Base-by-base conservation (phyloP, 2,329 filamentous ascomycete species). In the Ophiocordyceps camponoti-leonardi region DNA sequence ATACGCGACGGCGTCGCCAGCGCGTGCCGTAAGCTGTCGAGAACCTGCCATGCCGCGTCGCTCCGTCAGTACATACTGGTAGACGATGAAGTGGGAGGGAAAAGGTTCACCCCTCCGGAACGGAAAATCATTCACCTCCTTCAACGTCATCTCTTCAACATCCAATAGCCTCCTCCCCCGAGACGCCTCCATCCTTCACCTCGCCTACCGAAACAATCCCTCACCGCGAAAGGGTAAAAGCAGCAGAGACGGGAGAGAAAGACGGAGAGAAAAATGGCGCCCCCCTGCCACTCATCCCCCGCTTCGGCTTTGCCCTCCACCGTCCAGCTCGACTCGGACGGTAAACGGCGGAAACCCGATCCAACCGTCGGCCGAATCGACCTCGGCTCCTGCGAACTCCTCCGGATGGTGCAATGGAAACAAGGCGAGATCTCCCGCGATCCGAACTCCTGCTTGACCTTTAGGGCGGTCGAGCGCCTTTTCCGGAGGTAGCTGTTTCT, bases 401-500 rank as follows among this genome's bases (percentile, higher is more conserved):
- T 77, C 47, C 65, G 68, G 53, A 68, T 81, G 66, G 53, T 75
- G 57, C 77, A 81, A 62, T 80, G 77, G 59, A 67, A 72, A 40
- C 81, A 77, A 57, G 59, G 7, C 20, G 20, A 23, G 7, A 12
- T 28, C 12, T 19, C 40, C 37, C n/a, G 18, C 7, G 16, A 16
- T 11, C 18, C 35, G 16, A 16, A 39, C 35, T 16, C 35, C 4
- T 39, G 6, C n/a, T 6, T 77, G 41, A 60, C 61, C 47, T 81
- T 77, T 57, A 73, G 65, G 61, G 70, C 73, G 11, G 66, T 81
- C 39, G 67, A 73, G 56, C 68, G 77, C 47, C 65, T 75, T 56
- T 81, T 80, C 56, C 67, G 77, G 49, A 68, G 67, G 77, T 80
- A 55, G 61, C 12, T 39, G n/a, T 14, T 39, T 18, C n/a, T 20